A percentile compares a stretch with the other conserved stretches of the same genome.
Conservation (phyloP, 306 rosid species). For the Sicyos baderoa region DNA sequence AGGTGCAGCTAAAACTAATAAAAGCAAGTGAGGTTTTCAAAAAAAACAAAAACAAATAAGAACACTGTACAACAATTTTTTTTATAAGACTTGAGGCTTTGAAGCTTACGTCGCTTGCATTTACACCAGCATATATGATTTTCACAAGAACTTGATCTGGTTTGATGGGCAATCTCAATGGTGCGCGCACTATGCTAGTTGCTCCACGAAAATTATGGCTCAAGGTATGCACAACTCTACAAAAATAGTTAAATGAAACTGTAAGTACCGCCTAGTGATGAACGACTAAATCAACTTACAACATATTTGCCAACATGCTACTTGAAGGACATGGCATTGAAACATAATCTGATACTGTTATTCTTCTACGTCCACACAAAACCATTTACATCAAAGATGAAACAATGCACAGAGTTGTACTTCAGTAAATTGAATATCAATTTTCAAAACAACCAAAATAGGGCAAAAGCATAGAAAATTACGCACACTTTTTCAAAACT, state of each 20-base stretch:
- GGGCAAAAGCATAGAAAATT: not conserved
- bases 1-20: not conserved
- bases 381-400: not conserved
- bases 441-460: not conserved
- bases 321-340: not conserved
- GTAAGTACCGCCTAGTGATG: slow-evolving; percentile 18
- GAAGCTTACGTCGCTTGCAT: slow-evolving; percentile 94
- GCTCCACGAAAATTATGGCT: slow-evolving; percentile 83
- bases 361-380: not conserved
- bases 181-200: slow-evolving; percentile 49
- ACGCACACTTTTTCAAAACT: slow-evolving; percentile 81
- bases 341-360: not conserved
- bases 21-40: not conserved
- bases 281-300: slow-evolving; percentile 15
- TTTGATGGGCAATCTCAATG: slow-evolving; percentile 64
- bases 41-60: not conserved
- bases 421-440: not conserved
- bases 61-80: not conserved
- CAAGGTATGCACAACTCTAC: slow-evolving; percentile 84
- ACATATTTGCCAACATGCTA: slow-evolving; percentile 15
- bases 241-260: slow-evolving; percentile 18
- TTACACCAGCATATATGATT: slow-evolving; percentile 89
- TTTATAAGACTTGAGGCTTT: slow-evolving; percentile 21
- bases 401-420: not conserved
- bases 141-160: slow-evolving; percentile 66